phyloP scores from a whole-genome alignment of 108 stramenopile species.

The Pseudonitzschia multistriata region DNA sequence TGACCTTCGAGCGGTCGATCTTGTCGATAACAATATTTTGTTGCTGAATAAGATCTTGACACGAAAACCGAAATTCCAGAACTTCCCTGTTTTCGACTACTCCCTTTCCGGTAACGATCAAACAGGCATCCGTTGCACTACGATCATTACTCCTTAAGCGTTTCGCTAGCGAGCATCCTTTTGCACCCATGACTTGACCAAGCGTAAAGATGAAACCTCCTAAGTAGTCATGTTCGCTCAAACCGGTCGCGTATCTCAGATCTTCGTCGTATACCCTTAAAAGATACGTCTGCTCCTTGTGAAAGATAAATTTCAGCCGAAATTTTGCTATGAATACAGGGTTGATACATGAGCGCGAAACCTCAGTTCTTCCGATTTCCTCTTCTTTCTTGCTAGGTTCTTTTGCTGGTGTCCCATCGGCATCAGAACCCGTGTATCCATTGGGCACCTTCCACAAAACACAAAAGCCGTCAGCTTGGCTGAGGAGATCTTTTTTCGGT shows the following conservation, averaged over 20 bases:
- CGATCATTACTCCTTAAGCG: constrained; percentile 28
- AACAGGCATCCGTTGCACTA: constrained; percentile 16
- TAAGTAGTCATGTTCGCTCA: constrained; percentile 60
- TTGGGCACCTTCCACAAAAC: constrained; percentile 40
- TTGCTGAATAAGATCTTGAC: constrained; percentile 39
- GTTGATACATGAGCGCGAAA: constrained; percentile 36
- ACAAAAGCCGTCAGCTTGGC: constrained; percentile 60
- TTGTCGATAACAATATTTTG: constrained; percentile 36
- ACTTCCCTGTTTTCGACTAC: constrained; percentile 43
- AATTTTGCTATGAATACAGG: constrained; percentile 49
- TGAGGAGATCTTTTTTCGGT: constrained; percentile 49
- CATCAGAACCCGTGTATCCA: constrained; percentile 21
- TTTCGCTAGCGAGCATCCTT: constrained; percentile 43
- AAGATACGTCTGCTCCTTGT: constrained; percentile 52
- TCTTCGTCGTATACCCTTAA: constrained; percentile 61
- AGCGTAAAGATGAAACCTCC: constrained; percentile 53
- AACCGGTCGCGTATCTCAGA: constrained; percentile 40
- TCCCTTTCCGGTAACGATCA: constrained; percentile 42
- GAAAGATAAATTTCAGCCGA: constrained; percentile 49
- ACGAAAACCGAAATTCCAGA: constrained; percentile 51
- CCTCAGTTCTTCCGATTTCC: constrained; percentile 63
- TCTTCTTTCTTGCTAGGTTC: constrained; percentile 38
- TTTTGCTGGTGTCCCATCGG: constrained; percentile 29
- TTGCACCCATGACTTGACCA: constrained; percentile 56
- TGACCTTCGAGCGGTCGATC: constrained; percentile 23